Evolutionary conservation across 2,329 filamentous ascomycete genomes (phyloP).

Genomic region (Exophiala bonariae): DNA sequence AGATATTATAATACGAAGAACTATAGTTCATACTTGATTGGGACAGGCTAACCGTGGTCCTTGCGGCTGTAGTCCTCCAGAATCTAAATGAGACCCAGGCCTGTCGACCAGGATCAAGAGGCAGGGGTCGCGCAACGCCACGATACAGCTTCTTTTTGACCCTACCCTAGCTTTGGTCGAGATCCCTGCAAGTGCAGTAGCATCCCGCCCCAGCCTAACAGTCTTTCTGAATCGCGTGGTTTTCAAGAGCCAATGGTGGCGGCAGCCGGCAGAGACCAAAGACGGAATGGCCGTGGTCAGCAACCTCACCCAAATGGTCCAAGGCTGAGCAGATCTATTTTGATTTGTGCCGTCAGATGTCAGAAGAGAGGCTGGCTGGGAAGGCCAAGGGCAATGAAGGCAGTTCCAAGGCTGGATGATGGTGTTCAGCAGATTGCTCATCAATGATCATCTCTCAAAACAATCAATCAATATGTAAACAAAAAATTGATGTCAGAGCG

Average conservation of each 20-base stretch:
- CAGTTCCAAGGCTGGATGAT: too few relatives aligned
- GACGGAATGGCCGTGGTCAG: not conserved
- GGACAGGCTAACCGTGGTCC: constrained; percentile 1
- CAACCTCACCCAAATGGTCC: not conserved
- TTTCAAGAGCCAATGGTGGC: not conserved
- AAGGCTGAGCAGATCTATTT: too few relatives aligned
- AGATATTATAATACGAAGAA: constrained; percentile 1
- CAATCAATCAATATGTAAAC: too few relatives aligned
- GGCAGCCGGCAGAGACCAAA: not conserved
- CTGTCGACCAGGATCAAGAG: not conserved
- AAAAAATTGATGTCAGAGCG: too few relatives aligned
- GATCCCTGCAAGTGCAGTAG: not conserved
- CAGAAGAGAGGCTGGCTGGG: too few relatives aligned
- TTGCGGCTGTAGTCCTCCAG: constrained; percentile 2
- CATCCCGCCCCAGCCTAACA: not conserved
- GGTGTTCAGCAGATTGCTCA: too few relatives aligned
- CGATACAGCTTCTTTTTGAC: constrained; percentile 1
- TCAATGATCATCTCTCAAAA: too few relatives aligned
- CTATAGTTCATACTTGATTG: not conserved
- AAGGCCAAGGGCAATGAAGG: too few relatives aligned
- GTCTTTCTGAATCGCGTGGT: not conserved
- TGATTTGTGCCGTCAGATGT: too few relatives aligned
- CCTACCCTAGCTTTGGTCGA: not conserved
- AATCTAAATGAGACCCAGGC: constrained; percentile 3
- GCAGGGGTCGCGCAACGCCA: constrained; percentile 1